A percentile compares a stretch with the other conserved stretches of the same genome.
phyloP scores from a whole-genome alignment of 2,329 filamentous ascomycete species.

The Neocatenulostroma microsporum region DNA sequence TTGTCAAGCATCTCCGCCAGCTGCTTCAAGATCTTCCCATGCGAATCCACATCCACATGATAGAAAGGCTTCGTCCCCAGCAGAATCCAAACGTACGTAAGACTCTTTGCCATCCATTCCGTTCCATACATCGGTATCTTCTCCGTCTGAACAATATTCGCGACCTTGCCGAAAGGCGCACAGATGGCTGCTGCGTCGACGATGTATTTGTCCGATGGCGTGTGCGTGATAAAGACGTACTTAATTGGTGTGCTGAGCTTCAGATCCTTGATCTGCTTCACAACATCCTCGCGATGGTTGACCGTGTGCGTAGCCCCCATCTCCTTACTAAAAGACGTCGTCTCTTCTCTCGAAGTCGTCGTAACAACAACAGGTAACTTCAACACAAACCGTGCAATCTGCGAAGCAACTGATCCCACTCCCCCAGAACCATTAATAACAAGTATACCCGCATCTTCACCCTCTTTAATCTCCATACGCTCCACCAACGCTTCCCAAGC shows the following conservation, averaged over 20 bases:
- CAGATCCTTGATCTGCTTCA: conserved; percentile 31
- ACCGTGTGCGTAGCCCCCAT: conserved; percentile 40
- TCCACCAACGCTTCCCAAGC: conserved; percentile 40
- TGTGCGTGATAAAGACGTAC: conserved; percentile 38
- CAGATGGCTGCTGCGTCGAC: conserved; percentile 32
- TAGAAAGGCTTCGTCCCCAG: conserved; percentile 38
- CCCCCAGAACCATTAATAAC: conserved; percentile 43
- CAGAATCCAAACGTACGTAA: conserved; percentile 38
- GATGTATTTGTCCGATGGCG: conserved; percentile 37
- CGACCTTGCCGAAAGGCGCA: conserved; percentile 40
- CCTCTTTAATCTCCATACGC: conserved; percentile 33
- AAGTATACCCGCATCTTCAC: conserved; percentile 34
- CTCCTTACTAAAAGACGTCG: conserved; percentile 30
- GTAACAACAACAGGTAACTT: conserved; percentile 37
- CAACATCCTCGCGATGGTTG: conserved; percentile 36
- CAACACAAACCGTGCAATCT: conserved; percentile 37
- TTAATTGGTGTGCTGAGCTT: conserved; percentile 32
- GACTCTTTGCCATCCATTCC: conserved; percentile 40
- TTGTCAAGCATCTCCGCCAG: conserved; percentile 30
- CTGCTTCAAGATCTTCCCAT: conserved; percentile 34
- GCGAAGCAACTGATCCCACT: conserved; percentile 38
- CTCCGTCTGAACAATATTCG: conserved; percentile 39
- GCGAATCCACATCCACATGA: conserved; percentile 32
- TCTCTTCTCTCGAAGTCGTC: conserved; percentile 38
- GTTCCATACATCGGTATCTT: conserved; percentile 39